phyloP scores from a whole-genome alignment of 139 green algal genomes.

The Volvox africanus region DNA sequence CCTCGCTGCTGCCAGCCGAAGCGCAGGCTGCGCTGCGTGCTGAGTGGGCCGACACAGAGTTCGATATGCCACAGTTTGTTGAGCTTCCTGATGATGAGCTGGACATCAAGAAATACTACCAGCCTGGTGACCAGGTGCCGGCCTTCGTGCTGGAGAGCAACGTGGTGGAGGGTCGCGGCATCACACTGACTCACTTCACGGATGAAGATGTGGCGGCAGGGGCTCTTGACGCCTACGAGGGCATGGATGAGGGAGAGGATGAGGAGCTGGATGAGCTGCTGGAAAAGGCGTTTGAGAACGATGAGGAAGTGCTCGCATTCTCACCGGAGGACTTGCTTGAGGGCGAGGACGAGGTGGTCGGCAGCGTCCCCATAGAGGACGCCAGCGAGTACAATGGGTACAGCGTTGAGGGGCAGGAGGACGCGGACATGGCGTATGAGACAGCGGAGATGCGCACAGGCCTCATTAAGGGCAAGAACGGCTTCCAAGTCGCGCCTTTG shows the following conservation, averaged over 20 bases:
- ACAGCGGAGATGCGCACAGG: not conserved
- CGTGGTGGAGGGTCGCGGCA: conserved; percentile 26
- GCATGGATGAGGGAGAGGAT: conserved; percentile 49
- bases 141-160: conserved; percentile 62
- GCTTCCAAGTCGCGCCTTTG: conserved; percentile 31
- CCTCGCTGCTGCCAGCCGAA: conserved; percentile 5
- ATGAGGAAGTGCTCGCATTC: conserved; percentile 42
- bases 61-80: conserved; percentile 37
- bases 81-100: conserved; percentile 25
- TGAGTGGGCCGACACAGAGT: conserved; percentile 37
- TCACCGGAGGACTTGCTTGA: conserved; percentile 48
- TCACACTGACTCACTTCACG: conserved; percentile 64
- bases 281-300: not conserved
- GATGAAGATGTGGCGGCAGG: conserved; percentile 58
- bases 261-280: conserved; percentile 47
- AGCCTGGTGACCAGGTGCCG: conserved; percentile 18
- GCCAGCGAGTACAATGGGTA: not conserved
- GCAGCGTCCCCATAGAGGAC: not conserved
- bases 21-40: conserved; percentile 22
- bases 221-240: conserved; percentile 28
- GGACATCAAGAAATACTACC: conserved; percentile 51
- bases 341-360: conserved; percentile 19
- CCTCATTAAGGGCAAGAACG: conserved; percentile 40
- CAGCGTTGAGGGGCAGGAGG: not conserved
- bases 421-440: not conserved